Base-by-base conservation (phyloP, 495 filamentous ascomycete genomes). In the Delitschia confertaspora region DNA sequence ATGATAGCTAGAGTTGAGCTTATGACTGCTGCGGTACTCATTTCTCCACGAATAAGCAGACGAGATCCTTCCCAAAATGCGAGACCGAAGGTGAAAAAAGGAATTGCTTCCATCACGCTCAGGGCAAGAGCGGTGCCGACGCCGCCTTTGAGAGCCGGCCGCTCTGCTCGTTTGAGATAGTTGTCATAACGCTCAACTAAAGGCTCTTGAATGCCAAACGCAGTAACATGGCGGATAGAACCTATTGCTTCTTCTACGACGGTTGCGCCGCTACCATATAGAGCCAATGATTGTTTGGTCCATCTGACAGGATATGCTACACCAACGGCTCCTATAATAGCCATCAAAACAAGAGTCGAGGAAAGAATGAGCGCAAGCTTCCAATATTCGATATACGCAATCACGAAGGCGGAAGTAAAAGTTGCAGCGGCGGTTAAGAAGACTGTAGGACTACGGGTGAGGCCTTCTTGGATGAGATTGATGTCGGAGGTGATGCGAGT, bases 181-280 rank as follows among this genome's bases (percentile, higher is more conserved):
- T 36, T 60, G 49, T 93, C 83, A 59, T 95, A 96, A 65, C 89
- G 79, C 50, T 70, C 72, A 13, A 86, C 84, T 18, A 98, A 72
- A 55, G 88, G 85, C 36, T 86, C 80, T 63, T 98, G 88, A 0
- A 88, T 95, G 45, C 82, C 83, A 55, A 95, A 98, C 6, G 91
- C 91, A 4, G 80, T 79, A n/a, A 88, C 83, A 59, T 93, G 95
- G 25, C 91, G 76, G 51, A 95, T 82, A 6, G 88, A 94, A 56
- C 83, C 89, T 58, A 98, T 78, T 43, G 95, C 88, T 64, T 98
- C 91, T 61, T 96, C 91, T 0, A 85, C 89, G 14, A 98, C 73
- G 0, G 82, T 88, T 33, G 89, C 89, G 56, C 88, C 88, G 11
- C 78, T 68, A 33, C 83, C 88, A 54, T 89, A 89, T 3, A 83